phyloP scores from a whole-genome alignment of 2,329 filamentous ascomycete species.

The Colletotrichum karsti region DNA sequence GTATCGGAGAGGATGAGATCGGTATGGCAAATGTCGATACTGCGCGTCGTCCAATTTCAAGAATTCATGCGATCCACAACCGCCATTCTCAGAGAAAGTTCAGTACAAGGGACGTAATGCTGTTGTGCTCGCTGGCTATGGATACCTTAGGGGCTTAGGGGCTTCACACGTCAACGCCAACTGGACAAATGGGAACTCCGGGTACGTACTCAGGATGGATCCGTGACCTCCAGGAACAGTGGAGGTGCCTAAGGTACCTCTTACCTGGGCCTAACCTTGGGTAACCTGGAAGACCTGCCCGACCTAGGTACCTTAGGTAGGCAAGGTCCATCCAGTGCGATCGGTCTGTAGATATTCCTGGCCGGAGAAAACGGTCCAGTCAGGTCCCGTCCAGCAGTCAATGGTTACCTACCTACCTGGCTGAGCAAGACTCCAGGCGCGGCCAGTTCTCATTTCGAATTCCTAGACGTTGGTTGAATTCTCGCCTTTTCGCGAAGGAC shows the following conservation, averaged over 20 bases:
- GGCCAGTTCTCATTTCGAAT: too few relatives aligned
- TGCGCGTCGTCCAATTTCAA: constrained; percentile 31
- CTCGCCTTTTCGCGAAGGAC: too few relatives aligned
- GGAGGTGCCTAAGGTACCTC: not conserved
- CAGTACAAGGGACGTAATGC: constrained; percentile 19
- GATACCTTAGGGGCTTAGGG: not conserved
- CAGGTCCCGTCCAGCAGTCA: too few relatives aligned
- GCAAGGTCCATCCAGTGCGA: not conserved
- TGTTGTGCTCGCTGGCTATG: not conserved
- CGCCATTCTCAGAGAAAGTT: constrained; percentile 14
- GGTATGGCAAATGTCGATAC: constrained; percentile 12
- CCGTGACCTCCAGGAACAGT: not conserved
- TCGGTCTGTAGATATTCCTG: not conserved
- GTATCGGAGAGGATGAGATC: not conserved
- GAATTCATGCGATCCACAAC: constrained; percentile 31
- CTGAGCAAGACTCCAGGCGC: too few relatives aligned
- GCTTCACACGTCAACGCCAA: not conserved
- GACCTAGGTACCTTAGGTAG: too few relatives aligned
- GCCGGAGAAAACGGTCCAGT: not conserved
- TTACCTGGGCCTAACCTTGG: too few relatives aligned
- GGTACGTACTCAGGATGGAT: not conserved
- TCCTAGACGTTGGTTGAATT: too few relatives aligned
- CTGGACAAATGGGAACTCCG: not conserved
- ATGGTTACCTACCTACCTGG: not conserved
- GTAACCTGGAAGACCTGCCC: too few relatives aligned